Evolutionary conservation across 192 early-diverging fungal species (phyloP).

Genomic region (Coemansia sp.): DNA sequence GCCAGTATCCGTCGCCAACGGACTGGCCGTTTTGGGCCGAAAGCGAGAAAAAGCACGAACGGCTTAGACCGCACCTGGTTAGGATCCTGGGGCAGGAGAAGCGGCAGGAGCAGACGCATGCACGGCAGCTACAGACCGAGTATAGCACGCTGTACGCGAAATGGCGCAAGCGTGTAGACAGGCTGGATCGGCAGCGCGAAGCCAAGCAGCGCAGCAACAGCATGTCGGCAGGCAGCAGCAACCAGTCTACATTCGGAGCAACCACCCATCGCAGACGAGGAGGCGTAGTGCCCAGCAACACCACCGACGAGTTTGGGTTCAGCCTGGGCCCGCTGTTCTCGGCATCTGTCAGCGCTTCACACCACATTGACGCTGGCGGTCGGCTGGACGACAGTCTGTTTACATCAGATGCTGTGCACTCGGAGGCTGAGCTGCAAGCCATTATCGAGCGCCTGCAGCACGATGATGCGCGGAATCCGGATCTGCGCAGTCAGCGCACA

Average conservation of each 20-base stretch:
- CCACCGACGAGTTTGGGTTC: constrained; percentile 44
- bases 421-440: constrained; percentile 74
- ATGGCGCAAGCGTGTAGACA: constrained; percentile 47
- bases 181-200: constrained; percentile 48
- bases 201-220: constrained; percentile 22
- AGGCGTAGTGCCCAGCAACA: background rate
- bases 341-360: constrained; percentile 18
- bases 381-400: constrained; percentile 42
- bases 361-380: constrained; percentile 4
- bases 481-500: constrained; percentile 66
- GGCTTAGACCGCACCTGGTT: constrained; percentile 23
- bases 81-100: constrained; percentile 24
- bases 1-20: constrained; percentile 22
- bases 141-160: constrained; percentile 40
- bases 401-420: constrained; percentile 68
- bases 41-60: constrained; percentile 23
- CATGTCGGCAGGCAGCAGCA: background rate
- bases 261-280: constrained; percentile 18
- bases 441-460: constrained; percentile 71
- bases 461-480: constrained; percentile 70
- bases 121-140: constrained; percentile 32
- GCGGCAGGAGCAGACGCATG: constrained; percentile 14
- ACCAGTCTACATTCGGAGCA: constrained; percentile 10
- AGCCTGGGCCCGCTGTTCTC: constrained; percentile 42
- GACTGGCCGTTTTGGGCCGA: constrained; percentile 52